Evolutionary conservation across 805 yeast genomes (phyloP).

Genomic region (Ogataea henricii): DNA sequence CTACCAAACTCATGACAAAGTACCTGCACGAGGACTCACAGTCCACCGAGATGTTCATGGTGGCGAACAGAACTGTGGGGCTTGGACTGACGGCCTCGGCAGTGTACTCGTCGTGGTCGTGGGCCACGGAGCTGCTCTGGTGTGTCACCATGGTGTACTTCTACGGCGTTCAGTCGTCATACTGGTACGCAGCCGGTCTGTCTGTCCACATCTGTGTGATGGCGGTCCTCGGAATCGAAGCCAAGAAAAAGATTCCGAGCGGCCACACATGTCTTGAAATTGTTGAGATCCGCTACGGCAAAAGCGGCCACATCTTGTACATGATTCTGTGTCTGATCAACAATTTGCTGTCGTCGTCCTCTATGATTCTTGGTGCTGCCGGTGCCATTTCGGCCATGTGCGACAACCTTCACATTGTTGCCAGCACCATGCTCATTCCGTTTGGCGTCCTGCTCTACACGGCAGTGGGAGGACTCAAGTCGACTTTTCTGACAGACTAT

Average conservation of each 20-base stretch:
- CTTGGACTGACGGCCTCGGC: constrained; percentile 34
- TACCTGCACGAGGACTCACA: constrained; percentile 28
- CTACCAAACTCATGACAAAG: constrained; percentile 29
- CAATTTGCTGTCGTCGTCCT: constrained; percentile 32
- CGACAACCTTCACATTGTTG: constrained; percentile 25
- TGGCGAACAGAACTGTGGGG: constrained; percentile 66
- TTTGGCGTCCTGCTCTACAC: constrained; percentile 38
- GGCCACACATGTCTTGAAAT: constrained; percentile 32
- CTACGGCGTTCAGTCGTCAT: constrained; percentile 31
- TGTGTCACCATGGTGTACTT: constrained; percentile 27
- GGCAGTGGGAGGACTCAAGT: constrained; percentile 39
- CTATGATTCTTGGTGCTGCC: constrained; percentile 32
- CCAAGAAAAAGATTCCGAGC: constrained; percentile 26
- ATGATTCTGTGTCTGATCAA: constrained; percentile 25
- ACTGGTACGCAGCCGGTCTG: constrained; percentile 27
- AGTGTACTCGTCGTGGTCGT: constrained; percentile 33
- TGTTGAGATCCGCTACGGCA: constrained; percentile 30
- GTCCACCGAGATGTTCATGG: constrained; percentile 63
- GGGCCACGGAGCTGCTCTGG: constrained; percentile 29
- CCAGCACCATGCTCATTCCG: constrained; percentile 34
- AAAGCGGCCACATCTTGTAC: constrained; percentile 21
- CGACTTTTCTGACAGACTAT: constrained; percentile 38
- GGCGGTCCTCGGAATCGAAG: constrained; percentile 22
- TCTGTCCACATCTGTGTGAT: constrained; percentile 27
- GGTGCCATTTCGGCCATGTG: constrained; percentile 35